Conservation (phyloP, 192 early-diverging fungal genomes). For the Coemansia sp. region DNA sequence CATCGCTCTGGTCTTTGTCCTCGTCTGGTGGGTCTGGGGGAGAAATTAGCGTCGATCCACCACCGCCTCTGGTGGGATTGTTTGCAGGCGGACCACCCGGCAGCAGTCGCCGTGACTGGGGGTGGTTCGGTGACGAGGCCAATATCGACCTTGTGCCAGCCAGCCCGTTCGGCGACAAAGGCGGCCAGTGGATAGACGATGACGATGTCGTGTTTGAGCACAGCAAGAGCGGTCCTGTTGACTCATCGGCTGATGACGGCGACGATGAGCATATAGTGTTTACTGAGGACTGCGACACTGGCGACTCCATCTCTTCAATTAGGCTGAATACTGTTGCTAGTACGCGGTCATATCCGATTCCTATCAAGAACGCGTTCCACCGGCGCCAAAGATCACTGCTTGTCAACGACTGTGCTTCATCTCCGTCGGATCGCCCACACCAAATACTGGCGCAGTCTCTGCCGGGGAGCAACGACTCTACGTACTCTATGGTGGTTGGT, state of each 20-base stretch:
- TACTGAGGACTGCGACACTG: neutral
- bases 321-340: neutral
- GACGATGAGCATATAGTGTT: conserved; percentile 1
- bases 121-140: conserved; percentile 29
- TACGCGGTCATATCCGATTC: conserved; percentile 1
- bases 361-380: conserved; percentile 12
- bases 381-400: conserved; percentile 28
- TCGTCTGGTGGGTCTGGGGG: neutral
- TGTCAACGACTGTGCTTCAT: neutral
- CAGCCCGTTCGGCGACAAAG: conserved; percentile 13
- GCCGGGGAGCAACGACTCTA: conserved; percentile 11
- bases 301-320: neutral
- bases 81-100: neutral
- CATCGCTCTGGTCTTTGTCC: neutral
- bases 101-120: neutral
- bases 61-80: neutral
- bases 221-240: neutral
- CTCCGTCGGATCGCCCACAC: neutral
- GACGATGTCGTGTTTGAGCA: conserved; percentile 35
- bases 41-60: neutral
- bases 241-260: neutral
- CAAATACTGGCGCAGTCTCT: conserved; percentile 21
- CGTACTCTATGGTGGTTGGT: conserved; percentile 13
- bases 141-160: neutral
- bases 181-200: conserved; percentile 15